A percentile compares a stretch with the other conserved stretches of the same genome.
Evolutionary conservation across 305 asterid genomes (phyloP).

Genomic region (Coffea humblotiana): DNA sequence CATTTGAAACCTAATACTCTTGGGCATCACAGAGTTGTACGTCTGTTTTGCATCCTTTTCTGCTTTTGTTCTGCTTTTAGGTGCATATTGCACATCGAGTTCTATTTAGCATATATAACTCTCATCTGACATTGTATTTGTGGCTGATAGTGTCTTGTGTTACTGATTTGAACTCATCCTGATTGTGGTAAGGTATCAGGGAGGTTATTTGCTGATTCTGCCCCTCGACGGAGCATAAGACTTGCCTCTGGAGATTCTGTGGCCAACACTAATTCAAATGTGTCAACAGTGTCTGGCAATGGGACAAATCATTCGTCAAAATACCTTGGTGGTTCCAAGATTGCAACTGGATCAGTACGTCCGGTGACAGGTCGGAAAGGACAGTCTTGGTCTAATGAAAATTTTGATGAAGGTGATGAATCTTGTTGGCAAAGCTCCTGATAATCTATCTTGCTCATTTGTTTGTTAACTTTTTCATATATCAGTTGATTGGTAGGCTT

Average conservation of each 20-base stretch:
- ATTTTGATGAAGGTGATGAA: conserved; percentile 73
- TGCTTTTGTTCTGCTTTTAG: not conserved
- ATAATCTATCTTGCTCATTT: not conserved
- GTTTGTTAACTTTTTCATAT: conserved; percentile 8
- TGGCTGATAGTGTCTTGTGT: conserved; percentile 3
- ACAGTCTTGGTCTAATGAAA: conserved; percentile 62
- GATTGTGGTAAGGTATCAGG: conserved; percentile 76
- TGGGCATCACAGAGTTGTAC: not conserved
- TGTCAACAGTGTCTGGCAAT: conserved; percentile 57
- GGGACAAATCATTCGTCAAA: conserved; percentile 69
- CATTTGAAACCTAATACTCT: not conserved
- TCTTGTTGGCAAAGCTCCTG: conserved; percentile 22
- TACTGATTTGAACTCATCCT: conserved; percentile 25
- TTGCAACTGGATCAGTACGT: conserved; percentile 57
- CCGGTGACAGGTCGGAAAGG: conserved; percentile 69
- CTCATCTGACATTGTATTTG: not conserved
- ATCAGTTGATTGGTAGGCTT: not conserved
- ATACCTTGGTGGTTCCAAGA: conserved; percentile 62
- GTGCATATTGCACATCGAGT: not conserved
- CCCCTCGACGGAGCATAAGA: conserved; percentile 88
- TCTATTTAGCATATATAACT: not conserved
- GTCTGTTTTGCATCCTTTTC: not conserved
- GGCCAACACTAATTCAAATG: conserved; percentile 46
- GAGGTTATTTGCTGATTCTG: conserved; percentile 91
- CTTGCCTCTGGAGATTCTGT: conserved; percentile 77